These are phyloP conservation scores for Thymus quinquecostatus DNA, from an alignment of 257 asterid species.

Conservation along the genomic window DNA sequence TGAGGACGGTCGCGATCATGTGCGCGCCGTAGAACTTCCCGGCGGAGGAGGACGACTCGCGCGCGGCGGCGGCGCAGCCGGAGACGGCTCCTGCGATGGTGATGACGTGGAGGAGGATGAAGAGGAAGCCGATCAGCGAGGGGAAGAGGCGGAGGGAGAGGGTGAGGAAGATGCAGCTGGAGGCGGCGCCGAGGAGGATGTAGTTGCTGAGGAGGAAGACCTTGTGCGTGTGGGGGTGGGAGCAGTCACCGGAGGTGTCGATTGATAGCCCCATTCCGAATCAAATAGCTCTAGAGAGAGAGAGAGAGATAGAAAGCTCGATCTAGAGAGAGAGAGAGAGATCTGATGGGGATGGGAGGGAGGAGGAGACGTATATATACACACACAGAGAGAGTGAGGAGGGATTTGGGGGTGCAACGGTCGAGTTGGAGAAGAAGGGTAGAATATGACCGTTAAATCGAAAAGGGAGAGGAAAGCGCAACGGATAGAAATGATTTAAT, in stretches of 20 bases:
- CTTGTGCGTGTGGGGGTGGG: conserved; percentile 55
- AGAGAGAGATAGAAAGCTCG: conserved; percentile 26
- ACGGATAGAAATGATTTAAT: conserved; percentile 26
- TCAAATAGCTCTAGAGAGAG: background rate
- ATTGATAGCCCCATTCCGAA: conserved; percentile 42
- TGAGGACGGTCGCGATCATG: conserved; percentile 84
- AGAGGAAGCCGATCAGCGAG: conserved; percentile 55
- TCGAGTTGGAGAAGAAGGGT: conserved; percentile 29
- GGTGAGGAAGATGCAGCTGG: conserved; percentile 82
- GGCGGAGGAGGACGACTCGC: conserved; percentile 47
- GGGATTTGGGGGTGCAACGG: conserved; percentile 35
- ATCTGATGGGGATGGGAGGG: conserved; percentile 13
- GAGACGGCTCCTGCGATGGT: conserved; percentile 69
- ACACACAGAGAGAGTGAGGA: background rate
- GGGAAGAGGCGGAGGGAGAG: conserved; percentile 82
- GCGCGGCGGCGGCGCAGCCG: conserved; percentile 72
- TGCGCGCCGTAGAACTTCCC: conserved; percentile 82
- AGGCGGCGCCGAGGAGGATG: conserved; percentile 72
- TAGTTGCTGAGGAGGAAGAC: conserved; percentile 64
- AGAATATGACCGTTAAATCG: conserved; percentile 40
- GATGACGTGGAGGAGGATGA: conserved; percentile 74
- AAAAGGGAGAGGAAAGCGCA: conserved; percentile 8
- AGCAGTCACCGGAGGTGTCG: conserved; percentile 34
- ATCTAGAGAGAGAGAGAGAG: background rate
- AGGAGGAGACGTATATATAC: conserved; percentile 8